Evolutionary conservation across 1,139 yeast genomes (phyloP).

Genomic region (Komagataea norvegica): DNA sequence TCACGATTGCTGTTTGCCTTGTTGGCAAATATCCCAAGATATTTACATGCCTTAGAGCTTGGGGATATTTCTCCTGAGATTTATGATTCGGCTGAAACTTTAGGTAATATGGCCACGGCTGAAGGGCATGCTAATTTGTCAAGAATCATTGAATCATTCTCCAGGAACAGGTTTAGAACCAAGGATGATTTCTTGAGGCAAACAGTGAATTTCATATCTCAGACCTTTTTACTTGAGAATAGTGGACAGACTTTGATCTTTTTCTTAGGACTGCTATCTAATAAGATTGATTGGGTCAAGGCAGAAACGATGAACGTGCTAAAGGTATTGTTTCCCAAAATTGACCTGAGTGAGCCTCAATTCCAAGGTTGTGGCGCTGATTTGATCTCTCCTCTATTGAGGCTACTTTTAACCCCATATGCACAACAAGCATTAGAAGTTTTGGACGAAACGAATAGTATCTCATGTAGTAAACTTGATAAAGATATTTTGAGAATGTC

Average conservation of each 20-base stretch:
- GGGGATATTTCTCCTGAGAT: slow-evolving; percentile 49
- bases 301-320: slow-evolving; percentile 73
- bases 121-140: slow-evolving; percentile 58
- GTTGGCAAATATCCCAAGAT: slow-evolving; percentile 77
- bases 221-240: slow-evolving; percentile 66
- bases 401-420: slow-evolving; percentile 77
- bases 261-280: slow-evolving; percentile 72
- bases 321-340: slow-evolving; percentile 67
- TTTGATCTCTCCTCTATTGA: slow-evolving; percentile 79
- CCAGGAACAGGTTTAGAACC: slow-evolving; percentile 76
- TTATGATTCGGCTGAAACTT: slow-evolving; percentile 50
- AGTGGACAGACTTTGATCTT: slow-evolving; percentile 74
- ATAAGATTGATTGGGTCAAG: slow-evolving; percentile 74
- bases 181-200: slow-evolving; percentile 86
- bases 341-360: slow-evolving; percentile 74
- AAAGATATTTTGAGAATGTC: slow-evolving; percentile 89
- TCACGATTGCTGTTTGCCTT: slow-evolving; percentile 67
- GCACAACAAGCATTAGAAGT: slow-evolving; percentile 89
- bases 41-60: slow-evolving; percentile 69
- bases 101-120: slow-evolving; percentile 58
- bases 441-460: slow-evolving; percentile 74
- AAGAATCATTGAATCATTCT: slow-evolving; percentile 69
- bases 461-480: slow-evolving; percentile 89
- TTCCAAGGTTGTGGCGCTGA: slow-evolving; percentile 94
- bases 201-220: slow-evolving; percentile 61